These are phyloP conservation scores for Clonostachys solani DNA, from an alignment of 2,329 filamentous ascomycete species.

Conservation along the genomic window DNA sequence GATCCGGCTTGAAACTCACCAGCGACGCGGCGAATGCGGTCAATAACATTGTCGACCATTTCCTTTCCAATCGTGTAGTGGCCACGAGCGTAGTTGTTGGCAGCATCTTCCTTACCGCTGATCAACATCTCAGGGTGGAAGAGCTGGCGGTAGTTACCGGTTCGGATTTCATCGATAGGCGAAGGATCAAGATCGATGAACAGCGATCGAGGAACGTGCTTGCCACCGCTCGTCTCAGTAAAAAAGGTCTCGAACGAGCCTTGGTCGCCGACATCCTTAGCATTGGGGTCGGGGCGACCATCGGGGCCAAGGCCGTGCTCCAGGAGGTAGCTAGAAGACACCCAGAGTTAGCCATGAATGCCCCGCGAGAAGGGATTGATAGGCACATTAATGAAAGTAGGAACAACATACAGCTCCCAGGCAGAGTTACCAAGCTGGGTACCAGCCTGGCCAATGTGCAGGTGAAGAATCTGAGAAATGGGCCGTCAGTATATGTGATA, in stretches of 20 bases:
- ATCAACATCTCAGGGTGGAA: conserved; percentile 71
- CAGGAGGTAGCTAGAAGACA: conserved; percentile 56
- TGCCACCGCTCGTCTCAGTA: conserved; percentile 66
- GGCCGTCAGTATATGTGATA: not conserved
- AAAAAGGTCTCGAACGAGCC: conserved; percentile 72
- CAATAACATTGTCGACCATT: conserved; percentile 67
- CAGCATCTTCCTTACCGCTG: conserved; percentile 72
- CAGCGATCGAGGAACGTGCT: conserved; percentile 69
- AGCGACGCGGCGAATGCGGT: conserved; percentile 64
- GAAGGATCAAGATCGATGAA: conserved; percentile 72
- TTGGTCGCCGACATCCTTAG: conserved; percentile 53
- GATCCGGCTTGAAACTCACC: conserved; percentile 38
- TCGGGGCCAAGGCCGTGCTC: conserved; percentile 67
- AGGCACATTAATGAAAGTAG: conserved; percentile 4
- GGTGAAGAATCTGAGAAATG: conserved; percentile 50
- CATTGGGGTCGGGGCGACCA: conserved; percentile 58
- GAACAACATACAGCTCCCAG: conserved; percentile 65
- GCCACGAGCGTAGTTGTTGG: conserved; percentile 74
- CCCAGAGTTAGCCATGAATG: conserved; percentile 12
- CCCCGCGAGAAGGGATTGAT: conserved; percentile 4
- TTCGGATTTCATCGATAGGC: conserved; percentile 71
- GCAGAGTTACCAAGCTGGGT: conserved; percentile 71
- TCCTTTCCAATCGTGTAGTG: conserved; percentile 77
- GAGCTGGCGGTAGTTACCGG: conserved; percentile 61
- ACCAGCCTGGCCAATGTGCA: conserved; percentile 66